phyloP scores from a whole-genome alignment of 495 filamentous ascomycete species.

The Aspergillus homomorphus region DNA sequence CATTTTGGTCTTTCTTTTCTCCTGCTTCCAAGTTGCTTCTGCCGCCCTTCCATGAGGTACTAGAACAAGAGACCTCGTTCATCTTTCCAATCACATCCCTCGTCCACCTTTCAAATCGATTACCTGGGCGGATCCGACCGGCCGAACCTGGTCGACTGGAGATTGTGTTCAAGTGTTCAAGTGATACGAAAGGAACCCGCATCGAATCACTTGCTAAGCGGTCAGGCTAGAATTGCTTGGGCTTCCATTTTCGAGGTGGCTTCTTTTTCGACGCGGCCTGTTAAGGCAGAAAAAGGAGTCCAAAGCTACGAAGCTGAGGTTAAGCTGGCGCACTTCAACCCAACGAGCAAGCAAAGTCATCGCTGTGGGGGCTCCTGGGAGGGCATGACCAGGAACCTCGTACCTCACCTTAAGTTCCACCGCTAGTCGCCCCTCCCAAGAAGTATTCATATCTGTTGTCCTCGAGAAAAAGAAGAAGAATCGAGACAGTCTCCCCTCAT shows the following conservation, averaged over 20 bases:
- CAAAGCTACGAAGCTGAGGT: not conserved
- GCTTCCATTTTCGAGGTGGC: slow-evolving; percentile 1
- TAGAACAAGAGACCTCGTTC: not conserved
- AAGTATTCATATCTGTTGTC: slow-evolving; percentile 6
- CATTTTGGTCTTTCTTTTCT: not conserved
- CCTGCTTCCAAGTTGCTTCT: not conserved
- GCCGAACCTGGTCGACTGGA: too few relatives aligned
- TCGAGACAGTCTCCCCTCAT: slow-evolving; percentile 2
- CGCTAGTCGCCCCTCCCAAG: slow-evolving; percentile 5
- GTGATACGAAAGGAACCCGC: not conserved
- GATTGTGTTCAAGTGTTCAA: too few relatives aligned
- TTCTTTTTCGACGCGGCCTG: slow-evolving; percentile 1
- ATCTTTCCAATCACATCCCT: not conserved
- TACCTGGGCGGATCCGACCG: too few relatives aligned
- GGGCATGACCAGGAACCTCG: slow-evolving; percentile 4
- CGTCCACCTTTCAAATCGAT: not conserved
- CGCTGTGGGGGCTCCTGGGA: not conserved
- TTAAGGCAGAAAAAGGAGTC: slow-evolving; percentile 1
- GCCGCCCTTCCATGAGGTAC: not conserved
- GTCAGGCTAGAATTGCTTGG: slow-evolving; percentile 9
- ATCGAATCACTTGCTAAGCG: slow-evolving; percentile 5
- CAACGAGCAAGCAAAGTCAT: not conserved
- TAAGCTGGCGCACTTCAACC: not conserved
- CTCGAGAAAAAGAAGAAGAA: not conserved
- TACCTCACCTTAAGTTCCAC: not conserved